Percentiles rank a stretch among this genome's conserved stretches.
These are phyloP conservation scores for Cetraspora pellucida DNA, from an alignment of 192 early-diverging fungal genomes.

Conservation along the genomic window DNA sequence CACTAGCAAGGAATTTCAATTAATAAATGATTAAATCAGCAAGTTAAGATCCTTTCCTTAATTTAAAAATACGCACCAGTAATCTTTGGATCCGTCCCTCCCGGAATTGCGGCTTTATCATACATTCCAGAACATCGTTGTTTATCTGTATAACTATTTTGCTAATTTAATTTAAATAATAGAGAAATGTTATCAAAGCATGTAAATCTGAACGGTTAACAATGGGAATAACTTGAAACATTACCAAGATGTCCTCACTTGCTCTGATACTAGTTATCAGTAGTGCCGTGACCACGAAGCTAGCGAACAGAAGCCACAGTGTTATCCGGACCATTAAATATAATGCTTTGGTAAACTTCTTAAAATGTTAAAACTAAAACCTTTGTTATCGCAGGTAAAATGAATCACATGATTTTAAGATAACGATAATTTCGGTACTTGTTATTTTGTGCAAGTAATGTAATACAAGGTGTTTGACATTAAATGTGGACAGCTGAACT, in stretches of 20 bases:
- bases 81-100: slow-evolving; percentile 43
- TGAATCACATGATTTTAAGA: no score
- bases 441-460: no score
- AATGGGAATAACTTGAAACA: not conserved
- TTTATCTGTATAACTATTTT: not conserved
- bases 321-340: slow-evolving; percentile 6
- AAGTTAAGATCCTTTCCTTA: not conserved
- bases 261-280: slow-evolving; percentile 9
- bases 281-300: not conserved
- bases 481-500: no score
- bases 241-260: not conserved
- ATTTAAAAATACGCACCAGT: slow-evolving; percentile 34
- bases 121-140: slow-evolving; percentile 33
- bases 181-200: not conserved
- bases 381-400: no score
- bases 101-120: slow-evolving; percentile 42
- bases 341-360: not conserved
- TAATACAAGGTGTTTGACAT: no score
- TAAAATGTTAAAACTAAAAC: no score
- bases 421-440: no score
- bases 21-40: not conserved
- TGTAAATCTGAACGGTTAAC: not conserved
- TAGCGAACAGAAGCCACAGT: not conserved
- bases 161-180: not conserved
- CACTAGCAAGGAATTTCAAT: slow-evolving; percentile 21